These are phyloP conservation scores for Heliocybe sulcata DNA, from an alignment of 1,284 basidiomycete genomes.

Conservation along the genomic window DNA sequence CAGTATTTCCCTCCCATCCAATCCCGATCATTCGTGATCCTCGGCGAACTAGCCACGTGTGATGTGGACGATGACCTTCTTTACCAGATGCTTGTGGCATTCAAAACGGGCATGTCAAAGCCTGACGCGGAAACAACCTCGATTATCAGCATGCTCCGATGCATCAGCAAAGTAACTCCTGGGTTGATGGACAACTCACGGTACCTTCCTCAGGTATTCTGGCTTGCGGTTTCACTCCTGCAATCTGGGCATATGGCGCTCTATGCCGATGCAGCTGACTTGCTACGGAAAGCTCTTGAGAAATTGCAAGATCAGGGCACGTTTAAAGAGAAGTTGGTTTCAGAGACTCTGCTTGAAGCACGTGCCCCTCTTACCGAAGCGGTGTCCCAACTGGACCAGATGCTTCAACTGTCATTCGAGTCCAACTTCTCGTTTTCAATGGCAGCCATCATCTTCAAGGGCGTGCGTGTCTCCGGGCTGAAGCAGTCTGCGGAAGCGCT, in stretches of 20 bases:
- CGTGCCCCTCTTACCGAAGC: conserved; percentile 63
- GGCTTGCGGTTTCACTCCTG: conserved; percentile 78
- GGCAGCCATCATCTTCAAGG: conserved; percentile 80
- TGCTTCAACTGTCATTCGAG: conserved; percentile 74
- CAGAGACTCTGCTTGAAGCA: conserved; percentile 56
- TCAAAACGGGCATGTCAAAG: conserved; percentile 58
- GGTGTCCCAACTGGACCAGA: conserved; percentile 64
- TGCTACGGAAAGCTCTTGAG: conserved; percentile 64
- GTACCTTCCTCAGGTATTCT: conserved; percentile 73
- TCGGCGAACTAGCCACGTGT: conserved; percentile 73
- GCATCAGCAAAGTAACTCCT: conserved; percentile 72
- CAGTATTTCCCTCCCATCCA: conserved; percentile 89
- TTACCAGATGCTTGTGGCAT: conserved; percentile 84
- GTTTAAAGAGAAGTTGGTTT: conserved; percentile 48
- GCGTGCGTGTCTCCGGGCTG: conserved; percentile 64
- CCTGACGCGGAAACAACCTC: conserved; percentile 62
- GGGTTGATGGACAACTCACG: conserved; percentile 63
- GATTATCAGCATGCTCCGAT: conserved; percentile 82
- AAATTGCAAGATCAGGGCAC: conserved; percentile 55
- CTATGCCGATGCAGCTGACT: conserved; percentile 62
- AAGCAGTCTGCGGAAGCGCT: conserved; percentile 50
- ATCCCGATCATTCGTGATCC: conserved; percentile 81
- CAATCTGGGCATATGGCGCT: conserved; percentile 71
- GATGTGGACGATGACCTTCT: conserved; percentile 85
- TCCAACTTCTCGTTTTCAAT: conserved; percentile 77